phyloP scores from a whole-genome alignment of 306 rosid genomes.

The Sesbania bispinosa region DNA sequence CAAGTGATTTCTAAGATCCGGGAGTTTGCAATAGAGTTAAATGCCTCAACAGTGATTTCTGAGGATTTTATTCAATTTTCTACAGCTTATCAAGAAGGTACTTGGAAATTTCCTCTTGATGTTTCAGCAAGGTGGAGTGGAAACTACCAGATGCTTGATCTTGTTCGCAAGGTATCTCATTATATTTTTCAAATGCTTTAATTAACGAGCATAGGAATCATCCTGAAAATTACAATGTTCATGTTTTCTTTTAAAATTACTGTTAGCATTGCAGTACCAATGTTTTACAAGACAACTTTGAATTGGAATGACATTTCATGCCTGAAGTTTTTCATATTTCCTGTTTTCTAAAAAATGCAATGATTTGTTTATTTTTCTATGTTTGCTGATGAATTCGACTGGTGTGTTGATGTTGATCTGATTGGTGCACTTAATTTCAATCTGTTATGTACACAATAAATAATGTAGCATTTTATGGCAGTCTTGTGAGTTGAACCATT shows the following conservation, averaged over 20 bases:
- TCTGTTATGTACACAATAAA: not conserved
- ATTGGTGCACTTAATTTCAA: not conserved
- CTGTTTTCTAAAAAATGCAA: not conserved
- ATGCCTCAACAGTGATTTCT: slow-evolving; percentile 63
- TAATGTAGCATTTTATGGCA: not conserved
- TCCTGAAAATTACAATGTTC: no score
- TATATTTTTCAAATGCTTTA: not conserved
- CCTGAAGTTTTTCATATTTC: not conserved
- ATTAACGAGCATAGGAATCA: slow-evolving; percentile 13
- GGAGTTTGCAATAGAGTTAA: slow-evolving; percentile 72
- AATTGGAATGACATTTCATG: not conserved
- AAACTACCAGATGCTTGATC: slow-evolving; percentile 90
- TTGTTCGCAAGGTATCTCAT: slow-evolving; percentile 70
- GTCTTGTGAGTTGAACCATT: not conserved
- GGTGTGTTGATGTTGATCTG: slow-evolving; percentile 11
- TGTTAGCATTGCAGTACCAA: slow-evolving; percentile 4
- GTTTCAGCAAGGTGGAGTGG: slow-evolving; percentile 92
- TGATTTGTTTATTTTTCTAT: not conserved
- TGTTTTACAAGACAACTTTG: not conserved
- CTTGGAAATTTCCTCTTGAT: slow-evolving; percentile 93
- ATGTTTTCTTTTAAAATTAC: no score
- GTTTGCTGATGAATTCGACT: not conserved
- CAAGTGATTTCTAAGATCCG: slow-evolving; percentile 66
- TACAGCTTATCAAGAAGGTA: slow-evolving; percentile 77
- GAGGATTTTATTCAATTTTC: slow-evolving; percentile 75